Conservation (phyloP, 1,284 basidiomycete species). For the Xerocomus nothofagi region DNA sequence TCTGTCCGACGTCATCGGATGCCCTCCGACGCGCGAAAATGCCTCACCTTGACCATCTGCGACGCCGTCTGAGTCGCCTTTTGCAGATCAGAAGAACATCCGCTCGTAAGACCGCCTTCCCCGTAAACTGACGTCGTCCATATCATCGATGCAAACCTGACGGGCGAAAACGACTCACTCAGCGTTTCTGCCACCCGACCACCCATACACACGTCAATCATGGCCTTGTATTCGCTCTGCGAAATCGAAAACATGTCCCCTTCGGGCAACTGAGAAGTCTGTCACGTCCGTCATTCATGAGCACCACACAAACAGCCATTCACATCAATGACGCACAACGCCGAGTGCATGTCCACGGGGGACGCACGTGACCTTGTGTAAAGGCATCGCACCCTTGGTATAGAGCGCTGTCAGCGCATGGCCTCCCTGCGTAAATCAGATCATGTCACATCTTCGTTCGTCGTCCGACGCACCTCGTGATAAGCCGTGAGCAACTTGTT, state of each 20-base stretch:
- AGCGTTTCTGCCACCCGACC: conserved; percentile 93
- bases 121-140: conserved; percentile 77
- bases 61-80: conserved; percentile 79
- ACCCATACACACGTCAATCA: conserved; percentile 89
- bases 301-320: neutral
- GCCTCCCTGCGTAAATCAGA: conserved; percentile 61
- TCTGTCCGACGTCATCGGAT: conserved; percentile 36
- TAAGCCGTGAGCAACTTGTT: conserved; percentile 89
- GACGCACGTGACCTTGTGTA: conserved; percentile 96
- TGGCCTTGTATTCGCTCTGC: conserved; percentile 70
- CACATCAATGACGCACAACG: conserved; percentile 54
- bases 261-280: conserved; percentile 88
- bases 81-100: conserved; percentile 85
- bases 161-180: conserved; percentile 44
- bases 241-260: conserved; percentile 76
- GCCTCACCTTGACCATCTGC: conserved; percentile 85
- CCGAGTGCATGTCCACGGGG: conserved; percentile 92
- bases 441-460: neutral
- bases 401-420: conserved; percentile 90
- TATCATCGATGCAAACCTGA: neutral
- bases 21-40: neutral
- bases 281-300: conserved; percentile 15
- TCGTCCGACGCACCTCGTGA: conserved; percentile 66
- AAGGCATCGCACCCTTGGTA: conserved; percentile 89
- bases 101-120: conserved; percentile 82